Percentiles rank a stretch among this genome's conserved stretches.
Evolutionary conservation across 176 grass and related monocot species (phyloP).

Genomic region (Triticum timopheevii): DNA sequence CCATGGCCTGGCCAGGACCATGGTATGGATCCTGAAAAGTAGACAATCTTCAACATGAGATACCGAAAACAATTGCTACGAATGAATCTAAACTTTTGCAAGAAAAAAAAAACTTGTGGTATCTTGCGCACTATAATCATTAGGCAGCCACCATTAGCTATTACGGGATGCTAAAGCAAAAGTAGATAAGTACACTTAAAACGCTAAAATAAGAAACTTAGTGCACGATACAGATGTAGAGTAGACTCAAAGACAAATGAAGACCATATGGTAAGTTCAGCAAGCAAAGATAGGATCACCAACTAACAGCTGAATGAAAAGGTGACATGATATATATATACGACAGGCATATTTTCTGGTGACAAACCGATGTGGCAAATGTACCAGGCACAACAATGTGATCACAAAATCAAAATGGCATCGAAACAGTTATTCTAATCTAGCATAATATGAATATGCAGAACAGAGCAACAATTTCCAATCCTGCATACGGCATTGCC

Average conservation of each 20-base stretch:
- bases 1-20: slow-evolving; percentile 95
- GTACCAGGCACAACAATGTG: neutral
- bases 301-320: neutral
- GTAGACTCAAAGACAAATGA: neutral
- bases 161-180: neutral
- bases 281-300: neutral
- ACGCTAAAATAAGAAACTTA: neutral
- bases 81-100: neutral
- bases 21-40: slow-evolving; percentile 93
- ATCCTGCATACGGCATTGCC: neutral
- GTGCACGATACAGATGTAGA: neutral
- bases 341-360: neutral
- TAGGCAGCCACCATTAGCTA: neutral
- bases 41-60: neutral
- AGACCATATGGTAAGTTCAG: neutral
- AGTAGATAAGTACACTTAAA: neutral
- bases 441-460: neutral
- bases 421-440: neutral
- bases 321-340: neutral
- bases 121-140: neutral
- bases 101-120: neutral
- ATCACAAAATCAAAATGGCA: neutral
- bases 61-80: neutral
- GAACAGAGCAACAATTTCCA: neutral
- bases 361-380: neutral